These are phyloP conservation scores for Albizia julibrissin DNA, from an alignment of 306 rosid species.

Conservation along the genomic window DNA sequence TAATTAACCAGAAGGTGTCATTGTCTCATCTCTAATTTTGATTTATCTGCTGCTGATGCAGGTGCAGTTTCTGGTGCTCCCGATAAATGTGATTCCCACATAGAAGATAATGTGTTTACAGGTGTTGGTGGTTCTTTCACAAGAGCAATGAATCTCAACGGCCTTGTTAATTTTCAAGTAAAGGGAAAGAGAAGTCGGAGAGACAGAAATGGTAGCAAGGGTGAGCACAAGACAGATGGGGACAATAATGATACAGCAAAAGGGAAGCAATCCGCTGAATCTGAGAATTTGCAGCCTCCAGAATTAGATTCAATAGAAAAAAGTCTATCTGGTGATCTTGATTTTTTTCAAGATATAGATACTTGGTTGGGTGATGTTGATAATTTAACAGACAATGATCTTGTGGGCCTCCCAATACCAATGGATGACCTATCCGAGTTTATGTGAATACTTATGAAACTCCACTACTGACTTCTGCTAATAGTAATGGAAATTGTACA, in stretches of 20 bases:
- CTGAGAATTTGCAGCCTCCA: slow-evolving; percentile 36
- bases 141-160: slow-evolving; percentile 49
- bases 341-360: slow-evolving; percentile 54
- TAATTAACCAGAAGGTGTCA: neutral
- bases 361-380: slow-evolving; percentile 80
- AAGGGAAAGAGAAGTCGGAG: slow-evolving; percentile 79
- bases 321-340: slow-evolving; percentile 51
- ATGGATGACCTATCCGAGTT: slow-evolving; percentile 83
- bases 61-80: slow-evolving; percentile 64
- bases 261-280: slow-evolving; percentile 39
- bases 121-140: slow-evolving; percentile 54
- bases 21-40: neutral
- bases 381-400: slow-evolving; percentile 69
- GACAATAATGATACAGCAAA: slow-evolving; percentile 16
- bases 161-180: slow-evolving; percentile 44
- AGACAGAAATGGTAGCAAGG: slow-evolving; percentile 45
- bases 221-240: neutral
- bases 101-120: slow-evolving; percentile 45
- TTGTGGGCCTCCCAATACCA: slow-evolving; percentile 76
- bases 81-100: slow-evolving; percentile 51
- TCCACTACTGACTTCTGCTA: neutral
- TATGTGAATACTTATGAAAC: slow-evolving; percentile 29
- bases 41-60: slow-evolving; percentile 34
- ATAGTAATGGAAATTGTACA: neutral
- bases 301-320: slow-evolving; percentile 59